Evolutionary conservation across 2,329 filamentous ascomycete genomes (phyloP), one percentile per base, ranked within the genome.

Genomic region (Pseudogymnoascus sp.): DNA sequence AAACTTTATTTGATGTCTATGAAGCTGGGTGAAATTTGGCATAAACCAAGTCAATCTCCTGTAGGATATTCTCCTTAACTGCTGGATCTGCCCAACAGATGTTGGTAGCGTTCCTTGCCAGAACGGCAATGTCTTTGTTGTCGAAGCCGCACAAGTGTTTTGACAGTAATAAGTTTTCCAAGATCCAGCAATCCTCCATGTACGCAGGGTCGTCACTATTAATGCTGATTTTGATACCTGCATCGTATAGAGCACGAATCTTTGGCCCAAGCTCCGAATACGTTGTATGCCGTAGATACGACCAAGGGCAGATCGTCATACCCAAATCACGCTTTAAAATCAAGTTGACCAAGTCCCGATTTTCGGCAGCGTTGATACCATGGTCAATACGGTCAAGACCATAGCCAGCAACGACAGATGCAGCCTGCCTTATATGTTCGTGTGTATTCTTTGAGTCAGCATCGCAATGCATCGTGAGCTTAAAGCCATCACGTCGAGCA

Each of bases 261-360:
- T 77, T 76, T 0, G 74, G 72, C 23, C 43, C 43, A 49, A 49
- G 43, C 7, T 49, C 43, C 7, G 14, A n/a, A 28, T 49, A 49
- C 14, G 43, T 49, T 28, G 43, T 49, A 25, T 67, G 69, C 67
- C 81, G 77, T 18, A 91, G 82, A 74, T 93, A 91, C 66, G 86
- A 89, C 66, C 89, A 72, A 1, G 89, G 89, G 70, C 89, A 92
- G 21, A 90, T 79, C 0, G 87, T 89, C 66, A 92, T 74, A 69
- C 91, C 71, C n/a, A 84, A 83, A 49, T 28, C 43, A 28, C 79
- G 75, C 31, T 65, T 66, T 23, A 64, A 68, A 18, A 71, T 66
- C 18, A 53, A 43, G 59, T 83, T 76, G 16, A 76, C 72, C 2
- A 82, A 85, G 11, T 90, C 78, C n/a, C 80, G 77, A 62, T 76